Conservation (phyloP, 164 flowering plant genomes). For the Aristolochia fimbriata region DNA sequence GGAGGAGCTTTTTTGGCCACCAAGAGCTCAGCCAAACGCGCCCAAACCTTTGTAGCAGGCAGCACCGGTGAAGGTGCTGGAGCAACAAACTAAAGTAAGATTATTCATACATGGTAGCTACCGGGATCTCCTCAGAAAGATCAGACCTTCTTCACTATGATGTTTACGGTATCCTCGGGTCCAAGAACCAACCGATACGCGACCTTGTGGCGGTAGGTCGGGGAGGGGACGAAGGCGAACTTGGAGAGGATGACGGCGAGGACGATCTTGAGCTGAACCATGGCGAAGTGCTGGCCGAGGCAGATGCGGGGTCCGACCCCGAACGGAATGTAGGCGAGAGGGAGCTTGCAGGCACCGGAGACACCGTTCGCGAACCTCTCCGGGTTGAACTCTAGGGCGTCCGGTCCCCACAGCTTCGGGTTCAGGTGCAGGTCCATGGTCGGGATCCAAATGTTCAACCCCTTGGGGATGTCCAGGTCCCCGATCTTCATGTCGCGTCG, state of each 20-base stretch:
- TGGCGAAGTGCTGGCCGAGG: slow-evolving; percentile 8
- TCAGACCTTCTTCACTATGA: slow-evolving; percentile 7
- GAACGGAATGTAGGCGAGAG: slow-evolving; percentile 11
- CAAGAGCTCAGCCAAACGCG: no score
- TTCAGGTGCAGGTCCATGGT: slow-evolving; percentile 8
- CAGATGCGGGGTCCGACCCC: slow-evolving; percentile 10
- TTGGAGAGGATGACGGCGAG: slow-evolving; percentile 6
- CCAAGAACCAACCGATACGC: slow-evolving; percentile 11
- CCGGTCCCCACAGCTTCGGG: slow-evolving; percentile 13
- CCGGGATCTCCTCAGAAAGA: no score
- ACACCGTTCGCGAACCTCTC: slow-evolving; percentile 12
- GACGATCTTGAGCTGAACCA: slow-evolving; percentile 7
- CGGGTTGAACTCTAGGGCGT: slow-evolving; percentile 13
- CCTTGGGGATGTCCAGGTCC: slow-evolving; percentile 8
- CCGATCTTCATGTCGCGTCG: slow-evolving; percentile 5
- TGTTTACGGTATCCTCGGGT: slow-evolving; percentile 20
- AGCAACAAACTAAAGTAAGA: no score
- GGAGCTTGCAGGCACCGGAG: slow-evolving; percentile 11
- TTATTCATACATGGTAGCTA: no score
- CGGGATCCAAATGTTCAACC: slow-evolving; percentile 9
- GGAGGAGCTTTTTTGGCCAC: no score
- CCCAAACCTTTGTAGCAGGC: no score
- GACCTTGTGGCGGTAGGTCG: slow-evolving; percentile 16
- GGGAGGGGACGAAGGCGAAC: slow-evolving; percentile 15
- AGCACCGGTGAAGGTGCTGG: no score